A percentile compares a stretch with the other conserved stretches of the same genome.
phyloP scores from a whole-genome alignment of 192 early-diverging fungal genomes.

The Chytriomyces sp. region DNA sequence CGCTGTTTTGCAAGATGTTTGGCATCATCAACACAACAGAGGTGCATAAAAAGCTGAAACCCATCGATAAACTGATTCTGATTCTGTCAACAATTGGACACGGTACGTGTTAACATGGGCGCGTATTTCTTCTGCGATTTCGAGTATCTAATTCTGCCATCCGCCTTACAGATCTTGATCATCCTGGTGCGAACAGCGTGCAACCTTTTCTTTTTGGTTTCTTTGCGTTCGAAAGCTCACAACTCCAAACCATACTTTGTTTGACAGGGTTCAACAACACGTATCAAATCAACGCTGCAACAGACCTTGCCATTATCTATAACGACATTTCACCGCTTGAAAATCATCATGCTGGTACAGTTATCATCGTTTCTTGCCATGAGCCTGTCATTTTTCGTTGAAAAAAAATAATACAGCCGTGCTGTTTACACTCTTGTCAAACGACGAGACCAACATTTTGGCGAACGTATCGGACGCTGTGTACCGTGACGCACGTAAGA shows the following conservation, averaged over 20 bases:
- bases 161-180: constrained; percentile 32
- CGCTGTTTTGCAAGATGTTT: constrained; percentile 44
- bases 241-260: background rate
- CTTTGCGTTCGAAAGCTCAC: background rate
- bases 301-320: constrained; percentile 57
- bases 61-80: constrained; percentile 49
- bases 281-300: constrained; percentile 58
- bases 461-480: constrained; percentile 34
- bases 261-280: constrained; percentile 57
- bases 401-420: constrained; percentile 33
- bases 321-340: constrained; percentile 64
- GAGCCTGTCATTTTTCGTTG: background rate
- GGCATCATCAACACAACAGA: constrained; percentile 46
- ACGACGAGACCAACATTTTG: constrained; percentile 50
- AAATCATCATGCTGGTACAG: constrained; percentile 52
- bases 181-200: constrained; percentile 17
- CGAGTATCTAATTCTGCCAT: background rate
- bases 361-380: background rate
- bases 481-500: constrained; percentile 54
- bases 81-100: constrained; percentile 43
- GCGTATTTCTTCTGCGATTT: background rate
- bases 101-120: constrained; percentile 34
- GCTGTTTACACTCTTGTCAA: constrained; percentile 52
- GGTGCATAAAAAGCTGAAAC: constrained; percentile 43
- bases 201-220: background rate